phyloP scores from a whole-genome alignment of 75 land plant genomes.

The Cunninghamia lanceolata region DNA sequence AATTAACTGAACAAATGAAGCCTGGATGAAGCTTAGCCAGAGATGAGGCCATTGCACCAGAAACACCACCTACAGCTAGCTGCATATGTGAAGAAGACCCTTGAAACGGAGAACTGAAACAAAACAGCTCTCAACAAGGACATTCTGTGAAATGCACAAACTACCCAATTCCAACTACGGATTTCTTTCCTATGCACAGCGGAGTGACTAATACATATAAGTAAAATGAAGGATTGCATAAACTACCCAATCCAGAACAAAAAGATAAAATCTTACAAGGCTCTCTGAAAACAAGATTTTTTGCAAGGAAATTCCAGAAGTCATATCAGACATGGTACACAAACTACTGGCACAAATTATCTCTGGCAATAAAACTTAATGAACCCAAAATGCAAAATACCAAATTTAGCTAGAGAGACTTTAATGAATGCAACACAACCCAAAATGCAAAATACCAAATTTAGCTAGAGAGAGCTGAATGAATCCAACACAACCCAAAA shows the following conservation, averaged over 20 bases:
- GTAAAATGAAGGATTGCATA: neutral
- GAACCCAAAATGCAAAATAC: neutral
- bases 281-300: neutral
- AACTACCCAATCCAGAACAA: no score
- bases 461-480: neutral
- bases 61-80: neutral
- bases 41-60: neutral
- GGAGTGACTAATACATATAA: neutral
- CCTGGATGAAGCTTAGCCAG: neutral
- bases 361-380: neutral
- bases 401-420: neutral
- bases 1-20: neutral
- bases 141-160: neutral
- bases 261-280: neutral
- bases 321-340: neutral
- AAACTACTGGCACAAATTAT: neutral
- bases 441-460: neutral
- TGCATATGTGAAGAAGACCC: neutral
- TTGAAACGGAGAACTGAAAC: neutral
- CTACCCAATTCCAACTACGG: neutral
- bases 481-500: neutral
- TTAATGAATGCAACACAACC: neutral
- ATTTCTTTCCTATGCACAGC: neutral
- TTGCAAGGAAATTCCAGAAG: neutral
- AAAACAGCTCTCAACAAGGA: neutral